These are phyloP conservation scores for Pseudogymnoascus sp. DNA, from an alignment of 2,329 filamentous ascomycete genomes.

Conservation along the genomic window DNA sequence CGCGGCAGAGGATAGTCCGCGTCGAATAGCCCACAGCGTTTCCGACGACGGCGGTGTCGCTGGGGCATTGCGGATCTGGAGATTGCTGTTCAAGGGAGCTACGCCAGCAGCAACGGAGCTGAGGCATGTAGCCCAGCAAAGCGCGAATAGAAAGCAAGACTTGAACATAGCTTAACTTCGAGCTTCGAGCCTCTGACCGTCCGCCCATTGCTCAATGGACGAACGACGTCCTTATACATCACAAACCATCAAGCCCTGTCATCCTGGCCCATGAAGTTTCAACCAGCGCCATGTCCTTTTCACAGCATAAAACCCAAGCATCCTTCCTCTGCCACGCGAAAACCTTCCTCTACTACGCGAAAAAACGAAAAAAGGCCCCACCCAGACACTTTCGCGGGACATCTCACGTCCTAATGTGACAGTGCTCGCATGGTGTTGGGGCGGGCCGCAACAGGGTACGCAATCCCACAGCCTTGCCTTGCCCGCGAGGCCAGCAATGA, in stretches of 20 bases:
- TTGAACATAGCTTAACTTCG: not conserved
- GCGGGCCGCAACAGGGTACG: not conserved
- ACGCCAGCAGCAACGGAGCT: constrained; percentile 7
- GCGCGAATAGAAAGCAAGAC: not conserved
- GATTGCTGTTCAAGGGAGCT: constrained; percentile 2
- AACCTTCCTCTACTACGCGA: not conserved
- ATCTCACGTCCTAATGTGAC: not conserved
- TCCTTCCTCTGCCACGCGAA: not conserved
- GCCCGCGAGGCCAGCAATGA: not conserved
- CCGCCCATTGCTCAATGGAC: not conserved
- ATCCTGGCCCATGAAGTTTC: constrained; percentile 2
- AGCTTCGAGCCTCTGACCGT: not conserved
- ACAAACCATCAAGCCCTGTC: not conserved
- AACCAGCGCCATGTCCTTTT: not conserved
- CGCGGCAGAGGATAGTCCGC: constrained; percentile 17
- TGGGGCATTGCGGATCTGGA: constrained; percentile 22
- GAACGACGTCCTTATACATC: not conserved
- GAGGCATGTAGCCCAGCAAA: not conserved
- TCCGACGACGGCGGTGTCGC: constrained; percentile 17
- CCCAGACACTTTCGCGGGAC: not conserved
- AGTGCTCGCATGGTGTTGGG: not conserved
- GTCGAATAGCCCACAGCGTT: constrained; percentile 20
- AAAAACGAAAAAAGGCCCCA: not conserved
- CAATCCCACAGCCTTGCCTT: not conserved
- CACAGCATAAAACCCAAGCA: not conserved